phyloP scores from a whole-genome alignment of 2,329 filamentous ascomycete genomes.

The Neonectria ditissima region DNA sequence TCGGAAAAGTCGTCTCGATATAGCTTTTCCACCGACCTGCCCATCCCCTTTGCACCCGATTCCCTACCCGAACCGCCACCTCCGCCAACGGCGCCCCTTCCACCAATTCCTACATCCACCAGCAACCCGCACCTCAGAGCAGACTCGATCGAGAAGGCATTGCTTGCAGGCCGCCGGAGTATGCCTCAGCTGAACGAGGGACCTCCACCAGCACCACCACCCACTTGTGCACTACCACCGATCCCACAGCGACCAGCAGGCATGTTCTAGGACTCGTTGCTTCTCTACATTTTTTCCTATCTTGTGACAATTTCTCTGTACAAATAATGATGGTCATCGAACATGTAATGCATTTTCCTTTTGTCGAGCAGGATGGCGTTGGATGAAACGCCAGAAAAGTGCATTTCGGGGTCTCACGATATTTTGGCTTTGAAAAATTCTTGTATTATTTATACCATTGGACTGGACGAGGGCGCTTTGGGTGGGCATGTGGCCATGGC shows the following conservation, averaged over 20 bases:
- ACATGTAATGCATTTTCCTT: conserved; percentile 29
- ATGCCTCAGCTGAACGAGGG: conserved; percentile 64
- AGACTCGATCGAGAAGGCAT: conserved; percentile 37
- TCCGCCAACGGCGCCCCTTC: conserved; percentile 48
- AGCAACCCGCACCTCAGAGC: conserved; percentile 38
- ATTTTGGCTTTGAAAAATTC: conserved; percentile 9
- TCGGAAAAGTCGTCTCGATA: conserved; percentile 43
- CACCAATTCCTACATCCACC: conserved; percentile 46
- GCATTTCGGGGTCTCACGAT: conserved; percentile 5
- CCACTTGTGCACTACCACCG: conserved; percentile 66
- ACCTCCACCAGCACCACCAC: conserved; percentile 66
- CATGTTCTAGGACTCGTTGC: conserved; percentile 30
- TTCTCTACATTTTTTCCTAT: conserved; percentile 23
- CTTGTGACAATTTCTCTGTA: conserved; percentile 14
- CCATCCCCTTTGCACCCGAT: conserved; percentile 40
- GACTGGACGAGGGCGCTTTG: conserved; percentile 26
- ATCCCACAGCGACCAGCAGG: conserved; percentile 53
- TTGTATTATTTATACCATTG: conserved; percentile 39
- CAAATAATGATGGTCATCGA: conserved; percentile 33
- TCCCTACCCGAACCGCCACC: conserved; percentile 43
- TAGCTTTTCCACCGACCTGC: conserved; percentile 40
- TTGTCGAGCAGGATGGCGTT: conserved; percentile 31
- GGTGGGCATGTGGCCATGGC: conserved; percentile 35
- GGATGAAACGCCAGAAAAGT: conserved; percentile 31
- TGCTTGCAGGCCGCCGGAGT: conserved; percentile 56